Evolutionary conservation across 202 grass and related monocot genomes (phyloP).

Genomic region (Carex arenaria): DNA sequence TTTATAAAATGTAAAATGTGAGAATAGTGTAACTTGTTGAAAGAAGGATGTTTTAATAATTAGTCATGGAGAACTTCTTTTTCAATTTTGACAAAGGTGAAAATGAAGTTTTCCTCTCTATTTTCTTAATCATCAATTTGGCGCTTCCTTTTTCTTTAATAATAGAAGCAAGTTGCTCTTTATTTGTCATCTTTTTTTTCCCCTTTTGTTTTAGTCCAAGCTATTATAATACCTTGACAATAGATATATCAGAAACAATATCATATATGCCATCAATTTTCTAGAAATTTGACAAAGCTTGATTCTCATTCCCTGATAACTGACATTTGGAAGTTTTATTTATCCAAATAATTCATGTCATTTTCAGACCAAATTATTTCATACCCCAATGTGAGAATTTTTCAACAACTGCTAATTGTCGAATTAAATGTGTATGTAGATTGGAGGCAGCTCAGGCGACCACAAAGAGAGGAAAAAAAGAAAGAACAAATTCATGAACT

Average conservation of each 20-base stretch:
- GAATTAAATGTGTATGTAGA: slow-evolving; percentile 13
- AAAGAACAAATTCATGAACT: slow-evolving; percentile 38
- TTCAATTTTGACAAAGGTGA: slow-evolving; percentile 13
- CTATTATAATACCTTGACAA: neutral
- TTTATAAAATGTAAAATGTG: slow-evolving; percentile 5
- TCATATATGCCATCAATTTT: neutral
- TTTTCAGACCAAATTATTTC: slow-evolving; percentile 10
- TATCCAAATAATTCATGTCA: neutral
- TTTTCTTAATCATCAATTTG: neutral
- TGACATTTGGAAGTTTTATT: neutral
- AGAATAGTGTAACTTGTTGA: neutral
- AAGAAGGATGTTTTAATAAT: neutral
- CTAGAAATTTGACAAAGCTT: neutral
- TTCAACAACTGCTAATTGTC: slow-evolving; percentile 14
- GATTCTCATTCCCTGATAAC: neutral
- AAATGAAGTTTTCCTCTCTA: slow-evolving; percentile 8
- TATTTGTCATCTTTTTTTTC: neutral
- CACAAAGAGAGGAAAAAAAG: slow-evolving; percentile 18
- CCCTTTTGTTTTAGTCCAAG: neutral
- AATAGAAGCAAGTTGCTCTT: slow-evolving; percentile 10
- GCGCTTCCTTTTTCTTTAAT: neutral
- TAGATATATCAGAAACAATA: neutral
- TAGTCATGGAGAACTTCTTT: neutral
- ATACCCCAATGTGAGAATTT: slow-evolving; percentile 6
- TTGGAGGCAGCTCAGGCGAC: slow-evolving; percentile 49